Evolutionary conservation across 495 filamentous ascomycete genomes (phyloP).

Genomic region (Aspergillus incahuasiensis): DNA sequence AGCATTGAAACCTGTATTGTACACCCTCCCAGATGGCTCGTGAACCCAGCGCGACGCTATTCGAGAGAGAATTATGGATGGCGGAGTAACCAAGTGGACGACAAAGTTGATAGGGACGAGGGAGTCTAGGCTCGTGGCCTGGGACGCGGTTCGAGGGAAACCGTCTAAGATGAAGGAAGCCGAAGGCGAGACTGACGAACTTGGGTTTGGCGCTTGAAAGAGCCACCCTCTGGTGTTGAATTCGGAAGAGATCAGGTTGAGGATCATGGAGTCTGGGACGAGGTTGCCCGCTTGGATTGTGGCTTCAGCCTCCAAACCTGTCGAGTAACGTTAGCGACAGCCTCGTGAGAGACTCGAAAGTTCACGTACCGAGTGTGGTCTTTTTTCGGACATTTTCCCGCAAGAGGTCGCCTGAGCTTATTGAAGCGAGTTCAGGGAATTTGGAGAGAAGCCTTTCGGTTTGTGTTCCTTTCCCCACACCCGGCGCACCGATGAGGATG

Average conservation of each 20-base stretch:
- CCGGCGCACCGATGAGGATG: slow-evolving; percentile 93
- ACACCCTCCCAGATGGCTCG: slow-evolving; percentile 83
- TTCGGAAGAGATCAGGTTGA: slow-evolving; percentile 86
- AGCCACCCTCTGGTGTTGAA: slow-evolving; percentile 82
- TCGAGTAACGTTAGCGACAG: slow-evolving; percentile 7
- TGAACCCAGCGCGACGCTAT: slow-evolving; percentile 93
- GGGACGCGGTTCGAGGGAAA: slow-evolving; percentile 81
- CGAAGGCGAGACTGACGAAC: slow-evolving; percentile 56
- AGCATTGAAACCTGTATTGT: slow-evolving; percentile 88
- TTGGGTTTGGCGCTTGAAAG: slow-evolving; percentile 26
- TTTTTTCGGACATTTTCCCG: slow-evolving; percentile 85
- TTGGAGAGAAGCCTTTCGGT: slow-evolving; percentile 78
- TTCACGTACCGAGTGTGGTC: slow-evolving; percentile 71
- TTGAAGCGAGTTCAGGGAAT: slow-evolving; percentile 83
- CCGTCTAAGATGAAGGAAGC: slow-evolving; percentile 95
- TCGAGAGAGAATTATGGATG: slow-evolving; percentile 76
- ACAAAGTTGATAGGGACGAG: slow-evolving; percentile 90
- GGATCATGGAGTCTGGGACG: slow-evolving; percentile 84
- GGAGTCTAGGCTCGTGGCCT: slow-evolving; percentile 70
- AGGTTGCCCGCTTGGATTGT: slow-evolving; percentile 80
- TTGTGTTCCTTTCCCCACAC: slow-evolving; percentile 90
- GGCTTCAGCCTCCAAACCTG: slow-evolving; percentile 83
- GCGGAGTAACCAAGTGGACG: slow-evolving; percentile 51
- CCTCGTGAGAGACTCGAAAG: background rate
- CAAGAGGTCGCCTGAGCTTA: slow-evolving; percentile 90